phyloP scores from a whole-genome alignment of 1,284 basidiomycete species.

The Cryptococcus floricola region DNA sequence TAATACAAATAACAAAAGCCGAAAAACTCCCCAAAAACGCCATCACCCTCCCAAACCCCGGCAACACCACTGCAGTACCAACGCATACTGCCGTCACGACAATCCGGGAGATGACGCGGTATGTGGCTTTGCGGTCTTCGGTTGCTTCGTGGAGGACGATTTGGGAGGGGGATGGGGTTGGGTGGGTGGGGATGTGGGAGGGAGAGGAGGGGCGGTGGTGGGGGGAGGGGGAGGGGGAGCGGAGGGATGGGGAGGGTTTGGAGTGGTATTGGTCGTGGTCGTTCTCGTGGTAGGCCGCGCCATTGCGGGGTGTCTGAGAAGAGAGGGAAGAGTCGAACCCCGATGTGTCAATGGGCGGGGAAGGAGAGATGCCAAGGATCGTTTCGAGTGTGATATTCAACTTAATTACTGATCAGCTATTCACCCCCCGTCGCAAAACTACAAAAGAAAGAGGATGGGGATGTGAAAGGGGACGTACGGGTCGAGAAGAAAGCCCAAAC shows the following conservation, averaged over 20 bases:
- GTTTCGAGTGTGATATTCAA: constrained; percentile 61
- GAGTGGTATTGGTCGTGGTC: not conserved
- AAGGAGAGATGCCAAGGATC: constrained; percentile 16
- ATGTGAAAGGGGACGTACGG: constrained; percentile 54
- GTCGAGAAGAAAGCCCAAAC: constrained; percentile 78
- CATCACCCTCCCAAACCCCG: constrained; percentile 67
- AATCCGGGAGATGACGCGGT: constrained; percentile 33
- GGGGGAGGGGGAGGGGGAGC: constrained; percentile 19
- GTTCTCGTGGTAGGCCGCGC: not conserved
- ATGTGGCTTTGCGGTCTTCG: constrained; percentile 25
- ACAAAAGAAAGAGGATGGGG: not conserved
- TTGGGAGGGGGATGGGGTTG: not conserved
- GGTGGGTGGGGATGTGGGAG: not conserved
- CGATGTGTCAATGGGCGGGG: not conserved
- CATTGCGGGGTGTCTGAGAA: not conserved
- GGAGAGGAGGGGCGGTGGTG: not conserved
- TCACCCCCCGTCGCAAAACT: too few relatives aligned
- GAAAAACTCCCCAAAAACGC: constrained; percentile 83
- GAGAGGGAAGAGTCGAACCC: not conserved
- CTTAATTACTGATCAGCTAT: constrained; percentile 38
- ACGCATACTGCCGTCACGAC: constrained; percentile 35
- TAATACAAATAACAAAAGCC: constrained; percentile 76
- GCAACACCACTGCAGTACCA: constrained; percentile 35
- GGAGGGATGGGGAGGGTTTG: constrained; percentile 37
- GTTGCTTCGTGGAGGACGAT: not conserved